Evolutionary conservation across 1,284 basidiomycete species (phyloP).

Genomic region (Puccinia coronata): DNA sequence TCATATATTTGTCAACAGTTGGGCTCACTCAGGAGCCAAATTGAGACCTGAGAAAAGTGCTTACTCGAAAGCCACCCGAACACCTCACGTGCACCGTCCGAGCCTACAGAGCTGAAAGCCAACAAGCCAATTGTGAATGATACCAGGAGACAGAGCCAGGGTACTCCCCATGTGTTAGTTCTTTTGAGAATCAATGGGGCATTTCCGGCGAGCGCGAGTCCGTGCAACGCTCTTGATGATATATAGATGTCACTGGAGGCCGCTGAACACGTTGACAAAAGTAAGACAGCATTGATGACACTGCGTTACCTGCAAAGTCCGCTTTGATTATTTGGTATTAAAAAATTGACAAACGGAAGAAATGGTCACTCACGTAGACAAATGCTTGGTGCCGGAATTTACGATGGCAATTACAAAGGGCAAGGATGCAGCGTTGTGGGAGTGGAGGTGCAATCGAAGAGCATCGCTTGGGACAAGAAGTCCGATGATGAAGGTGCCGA

Average conservation of each 20-base stretch:
- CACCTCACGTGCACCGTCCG: slow-evolving; percentile 66
- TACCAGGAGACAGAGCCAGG: slow-evolving; percentile 70
- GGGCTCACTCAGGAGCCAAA: slow-evolving; percentile 50
- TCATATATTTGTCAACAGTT: slow-evolving; percentile 64
- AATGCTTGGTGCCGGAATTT: slow-evolving; percentile 20
- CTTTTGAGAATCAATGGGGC: slow-evolving; percentile 74
- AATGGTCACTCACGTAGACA: slow-evolving; percentile 34
- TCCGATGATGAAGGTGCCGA: slow-evolving; percentile 69
- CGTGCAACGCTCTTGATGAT: slow-evolving; percentile 68
- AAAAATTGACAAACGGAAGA: no score
- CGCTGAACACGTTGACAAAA: slow-evolving; percentile 83
- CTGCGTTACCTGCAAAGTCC: slow-evolving; percentile 6
- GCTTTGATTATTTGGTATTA: no score
- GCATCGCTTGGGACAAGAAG: slow-evolving; percentile 73
- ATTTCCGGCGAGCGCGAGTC: slow-evolving; percentile 72
- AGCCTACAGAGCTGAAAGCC: slow-evolving; percentile 70
- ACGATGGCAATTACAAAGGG: slow-evolving; percentile 74
- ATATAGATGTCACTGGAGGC: slow-evolving; percentile 81
- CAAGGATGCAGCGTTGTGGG: slow-evolving; percentile 69
- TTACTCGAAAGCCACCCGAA: slow-evolving; percentile 72
- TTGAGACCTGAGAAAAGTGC: slow-evolving; percentile 14
- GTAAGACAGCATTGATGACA: slow-evolving; percentile 78
- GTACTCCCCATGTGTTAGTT: slow-evolving; percentile 72
- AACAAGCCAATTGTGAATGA: slow-evolving; percentile 70
- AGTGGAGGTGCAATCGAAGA: slow-evolving; percentile 64